Evolutionary conservation across 2,329 filamentous ascomycete species (phyloP), one percentile per base, ranked within the genome.

Genomic region (Neofusicoccum cordaticola): DNA sequence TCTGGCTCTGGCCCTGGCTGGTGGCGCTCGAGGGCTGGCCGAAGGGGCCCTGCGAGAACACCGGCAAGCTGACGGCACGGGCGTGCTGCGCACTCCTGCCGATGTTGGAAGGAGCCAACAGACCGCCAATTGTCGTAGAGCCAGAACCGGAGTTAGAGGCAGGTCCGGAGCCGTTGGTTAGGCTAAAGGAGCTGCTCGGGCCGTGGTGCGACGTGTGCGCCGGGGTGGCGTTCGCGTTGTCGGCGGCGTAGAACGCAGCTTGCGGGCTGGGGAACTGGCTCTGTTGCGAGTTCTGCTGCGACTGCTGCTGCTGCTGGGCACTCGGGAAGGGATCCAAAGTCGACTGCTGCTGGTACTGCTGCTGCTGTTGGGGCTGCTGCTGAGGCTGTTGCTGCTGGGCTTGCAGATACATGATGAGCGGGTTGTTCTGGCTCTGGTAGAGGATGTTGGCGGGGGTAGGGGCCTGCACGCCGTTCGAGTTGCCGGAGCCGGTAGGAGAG

Each of bases 351-450:
- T 76, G 76, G 4, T 80, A 77, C 45, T 82, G 79, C 65, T 81
- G 77, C 51, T 76, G 77, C 64, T 82, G 69, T 3, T 76, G 78
- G 58, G 78, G 78, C 58, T 83, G 86, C 67, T 92, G 90, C 69
- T 93, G 90, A 56, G 87, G 85, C 68, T 91, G 89, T 71, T 90
- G 87, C 67, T 89, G 86, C 34, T 94, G 86, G 73, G 96, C 92
- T 78, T 89, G 94, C 66, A 97, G 85, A 75, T 97, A 98, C 87
- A 97, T 88, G 27, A 93, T 97, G 76, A 98, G 79, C 0, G 94
- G 94, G 77, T 97, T 97, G 82, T 88, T 94, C 72, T 84, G 83
- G 62, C 87, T 90, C 60, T 87, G 88, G 76, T 93, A 95, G 77
- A 97, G 87, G 65, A 96, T 86, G 19, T 88, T 86, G 1, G 90